Percentiles rank a stretch among this genome's conserved stretches.
phyloP scores from a whole-genome alignment of 2,329 filamentous ascomycete species.

The Phialophora verrucosa region DNA sequence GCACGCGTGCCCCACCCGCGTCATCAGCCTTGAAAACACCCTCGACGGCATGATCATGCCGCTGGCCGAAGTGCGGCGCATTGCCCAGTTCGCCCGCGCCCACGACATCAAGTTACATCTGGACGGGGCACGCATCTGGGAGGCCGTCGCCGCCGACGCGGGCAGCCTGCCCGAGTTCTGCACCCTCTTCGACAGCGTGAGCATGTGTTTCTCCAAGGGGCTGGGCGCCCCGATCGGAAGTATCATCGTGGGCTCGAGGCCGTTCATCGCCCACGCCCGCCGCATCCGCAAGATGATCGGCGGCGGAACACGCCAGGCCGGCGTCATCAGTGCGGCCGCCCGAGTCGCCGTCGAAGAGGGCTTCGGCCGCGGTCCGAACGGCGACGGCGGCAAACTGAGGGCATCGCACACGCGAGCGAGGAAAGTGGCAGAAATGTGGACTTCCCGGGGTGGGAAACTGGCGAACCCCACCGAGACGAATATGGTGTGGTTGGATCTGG shows the following conservation, averaged over 20 bases:
- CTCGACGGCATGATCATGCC: constrained; percentile 80
- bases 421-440: constrained; percentile 70
- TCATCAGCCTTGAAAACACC: constrained; percentile 87
- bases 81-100: constrained; percentile 70
- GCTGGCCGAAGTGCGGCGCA: constrained; percentile 70
- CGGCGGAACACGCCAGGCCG: constrained; percentile 76
- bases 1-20: constrained; percentile 77
- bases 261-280: constrained; percentile 69
- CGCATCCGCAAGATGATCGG: constrained; percentile 82
- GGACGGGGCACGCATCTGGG: constrained; percentile 82
- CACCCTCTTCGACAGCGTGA: constrained; percentile 73
- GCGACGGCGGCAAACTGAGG: constrained; percentile 66
- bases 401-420: constrained; percentile 68
- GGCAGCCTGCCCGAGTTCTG: constrained; percentile 71
- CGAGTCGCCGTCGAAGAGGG: constrained; percentile 79
- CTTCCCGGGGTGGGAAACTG: constrained; percentile 69
- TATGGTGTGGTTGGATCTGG: constrained; percentile 84
- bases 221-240: constrained; percentile 81
- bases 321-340: constrained; percentile 76
- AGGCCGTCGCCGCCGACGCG: constrained; percentile 74
- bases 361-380: constrained; percentile 65
- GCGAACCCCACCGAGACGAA: constrained; percentile 80
- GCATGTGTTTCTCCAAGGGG: constrained; percentile 80
- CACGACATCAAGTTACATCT: constrained; percentile 73
- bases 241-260: constrained; percentile 67